Evolutionary conservation across 108 stramenopile genomes (phyloP).

Genomic region (Schizochytrium sp.): DNA sequence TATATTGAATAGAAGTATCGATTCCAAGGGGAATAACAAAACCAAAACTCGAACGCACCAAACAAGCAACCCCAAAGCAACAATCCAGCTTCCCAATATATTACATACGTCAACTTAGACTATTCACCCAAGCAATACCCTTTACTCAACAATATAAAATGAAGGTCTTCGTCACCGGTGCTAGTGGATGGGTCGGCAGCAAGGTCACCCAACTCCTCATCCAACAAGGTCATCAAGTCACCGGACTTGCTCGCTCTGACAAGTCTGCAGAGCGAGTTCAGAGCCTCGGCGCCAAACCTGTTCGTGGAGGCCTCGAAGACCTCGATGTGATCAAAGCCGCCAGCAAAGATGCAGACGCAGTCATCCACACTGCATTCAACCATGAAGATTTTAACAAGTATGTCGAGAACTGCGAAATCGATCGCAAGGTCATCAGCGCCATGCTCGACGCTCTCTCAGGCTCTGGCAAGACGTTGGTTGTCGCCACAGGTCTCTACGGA

Average conservation of each 20-base stretch:
- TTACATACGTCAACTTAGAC: no score
- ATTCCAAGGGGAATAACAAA: no score
- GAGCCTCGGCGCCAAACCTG: background rate
- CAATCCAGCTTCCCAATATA: no score
- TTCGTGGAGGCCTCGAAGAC: constrained; percentile 10
- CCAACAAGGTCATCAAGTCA: constrained; percentile 55
- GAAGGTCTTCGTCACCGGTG: constrained; percentile 56
- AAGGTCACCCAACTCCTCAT: background rate
- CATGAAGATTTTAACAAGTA: constrained; percentile 39
- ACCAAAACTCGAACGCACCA: no score
- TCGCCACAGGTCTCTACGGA: constrained; percentile 17
- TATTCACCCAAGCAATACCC: no score
- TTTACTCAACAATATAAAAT: background rate
- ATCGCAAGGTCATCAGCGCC: background rate
- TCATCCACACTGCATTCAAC: constrained; percentile 56
- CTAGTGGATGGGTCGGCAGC: constrained; percentile 4
- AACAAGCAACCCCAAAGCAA: no score
- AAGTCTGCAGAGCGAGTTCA: background rate
- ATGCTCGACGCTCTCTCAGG: constrained; percentile 33
- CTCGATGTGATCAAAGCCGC: background rate
- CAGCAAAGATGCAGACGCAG: constrained; percentile 35
- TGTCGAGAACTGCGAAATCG: background rate
- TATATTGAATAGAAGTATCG: no score
- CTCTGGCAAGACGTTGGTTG: constrained; percentile 46
- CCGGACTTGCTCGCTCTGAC: constrained; percentile 55